Percentiles rank a stretch among this genome's conserved stretches.
Conservation (phyloP, 257 asterid species). For the Jacaranda mimosifolia region DNA sequence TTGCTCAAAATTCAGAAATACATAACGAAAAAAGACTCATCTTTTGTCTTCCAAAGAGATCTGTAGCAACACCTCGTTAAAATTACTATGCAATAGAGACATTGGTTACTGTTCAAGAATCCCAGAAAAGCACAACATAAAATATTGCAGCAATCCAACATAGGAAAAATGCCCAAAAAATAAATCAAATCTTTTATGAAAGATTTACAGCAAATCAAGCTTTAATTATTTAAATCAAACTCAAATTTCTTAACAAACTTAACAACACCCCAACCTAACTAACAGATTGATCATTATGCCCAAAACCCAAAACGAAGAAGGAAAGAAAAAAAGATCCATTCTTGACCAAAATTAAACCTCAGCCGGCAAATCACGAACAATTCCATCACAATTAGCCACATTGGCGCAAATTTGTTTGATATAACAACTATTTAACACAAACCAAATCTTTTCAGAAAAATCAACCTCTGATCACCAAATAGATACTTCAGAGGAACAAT, state of each 20-base stretch:
- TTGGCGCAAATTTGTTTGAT: constrained; percentile 21
- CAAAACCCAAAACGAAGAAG: neutral
- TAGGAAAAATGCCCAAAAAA: neutral
- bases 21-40: neutral
- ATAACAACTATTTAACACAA: neutral
- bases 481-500: neutral
- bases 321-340: constrained; percentile 16
- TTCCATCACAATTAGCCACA: constrained; percentile 11
- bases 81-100: too few species aligned
- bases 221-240: constrained; percentile 5
- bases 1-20: neutral
- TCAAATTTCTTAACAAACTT: neutral
- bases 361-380: neutral
- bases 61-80: neutral
- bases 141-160: constrained; percentile 10
- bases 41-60: neutral
- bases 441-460: constrained; percentile 9
- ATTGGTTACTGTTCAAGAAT: neutral
- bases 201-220: neutral
- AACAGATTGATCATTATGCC: constrained; percentile 24
- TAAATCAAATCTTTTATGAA: constrained; percentile 2
- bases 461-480: constrained; percentile 34
- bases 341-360: neutral
- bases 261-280: neutral
- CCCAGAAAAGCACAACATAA: neutral